Evolutionary conservation across 2,329 filamentous ascomycete species (phyloP).

Genomic region (Penicillium hordei): DNA sequence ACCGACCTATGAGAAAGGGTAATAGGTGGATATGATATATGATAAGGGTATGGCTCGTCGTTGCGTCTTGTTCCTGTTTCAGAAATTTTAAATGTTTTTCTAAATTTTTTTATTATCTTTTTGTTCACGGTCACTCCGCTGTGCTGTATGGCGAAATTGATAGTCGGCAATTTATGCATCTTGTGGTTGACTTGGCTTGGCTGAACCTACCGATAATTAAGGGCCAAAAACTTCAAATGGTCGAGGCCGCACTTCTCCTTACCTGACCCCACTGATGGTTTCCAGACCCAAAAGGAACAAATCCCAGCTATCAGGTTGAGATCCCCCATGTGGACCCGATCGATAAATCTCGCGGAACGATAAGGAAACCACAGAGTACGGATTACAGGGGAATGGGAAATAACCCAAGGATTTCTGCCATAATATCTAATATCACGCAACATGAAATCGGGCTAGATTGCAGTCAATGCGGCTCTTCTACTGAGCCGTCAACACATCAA

Average conservation of each 20-base stretch:
- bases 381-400: too few relatives aligned
- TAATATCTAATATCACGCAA: not conserved
- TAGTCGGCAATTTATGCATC: not conserved
- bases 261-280: not conserved
- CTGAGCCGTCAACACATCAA: not conserved
- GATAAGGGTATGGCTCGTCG: not conserved
- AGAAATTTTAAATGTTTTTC: too few relatives aligned
- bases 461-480: not conserved
- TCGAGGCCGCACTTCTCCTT: not conserved
- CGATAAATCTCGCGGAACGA: not conserved
- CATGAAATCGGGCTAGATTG: not conserved
- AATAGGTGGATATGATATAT: not conserved
- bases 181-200: not conserved
- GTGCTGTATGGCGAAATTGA: not conserved
- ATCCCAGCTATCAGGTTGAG: not conserved
- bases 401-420: too few relatives aligned
- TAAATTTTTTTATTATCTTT: not conserved
- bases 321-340: not conserved
- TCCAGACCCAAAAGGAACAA: not conserved
- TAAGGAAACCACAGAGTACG: too few relatives aligned
- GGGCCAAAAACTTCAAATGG: not conserved
- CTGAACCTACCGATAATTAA: not conserved
- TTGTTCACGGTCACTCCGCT: constrained; percentile 1
- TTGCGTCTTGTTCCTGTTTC: not conserved
- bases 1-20: constrained; percentile 6